These are phyloP conservation scores for Dactylorhiza incarnata DNA, from an alignment of 106 monocot genomes.

Conservation along the genomic window DNA sequence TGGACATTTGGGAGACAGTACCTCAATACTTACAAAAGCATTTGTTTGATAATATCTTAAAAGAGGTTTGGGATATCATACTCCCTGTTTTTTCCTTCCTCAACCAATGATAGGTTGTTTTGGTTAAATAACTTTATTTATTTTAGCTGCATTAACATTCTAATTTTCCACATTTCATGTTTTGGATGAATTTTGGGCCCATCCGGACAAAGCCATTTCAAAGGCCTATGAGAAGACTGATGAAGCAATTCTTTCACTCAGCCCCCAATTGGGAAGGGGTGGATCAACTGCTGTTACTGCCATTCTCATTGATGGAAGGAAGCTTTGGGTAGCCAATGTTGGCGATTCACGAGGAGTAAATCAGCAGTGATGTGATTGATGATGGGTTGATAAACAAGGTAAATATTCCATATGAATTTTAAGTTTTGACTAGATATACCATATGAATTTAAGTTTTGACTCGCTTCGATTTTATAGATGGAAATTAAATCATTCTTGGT, in stretches of 20 bases:
- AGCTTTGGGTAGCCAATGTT: constrained; percentile 67
- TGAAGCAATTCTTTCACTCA: constrained; percentile 45
- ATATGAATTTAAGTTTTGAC: too few relatives aligned
- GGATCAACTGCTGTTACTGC: constrained; percentile 84
- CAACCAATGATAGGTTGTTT: background rate
- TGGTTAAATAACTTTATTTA: background rate
- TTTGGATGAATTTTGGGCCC: constrained; percentile 62
- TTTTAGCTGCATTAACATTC: background rate
- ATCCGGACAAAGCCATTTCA: constrained; percentile 39
- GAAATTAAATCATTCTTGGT: too few relatives aligned
- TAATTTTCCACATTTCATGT: background rate
- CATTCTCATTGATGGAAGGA: constrained; percentile 48
- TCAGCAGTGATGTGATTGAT: too few relatives aligned
- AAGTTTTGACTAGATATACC: too few relatives aligned
- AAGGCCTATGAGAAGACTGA: constrained; percentile 67
- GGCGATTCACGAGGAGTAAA: constrained; percentile 83
- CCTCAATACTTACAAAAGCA: constrained; percentile 70
- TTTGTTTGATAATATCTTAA: constrained; percentile 71
- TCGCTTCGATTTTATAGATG: too few relatives aligned
- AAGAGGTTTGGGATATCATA: constrained; percentile 33
- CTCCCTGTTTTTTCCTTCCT: background rate
- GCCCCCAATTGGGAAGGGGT: constrained; percentile 42
- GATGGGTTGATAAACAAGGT: too few relatives aligned
- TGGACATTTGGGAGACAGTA: constrained; percentile 77
- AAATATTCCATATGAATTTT: too few relatives aligned